Conservation (phyloP, 169 alveolate genomes). For the Plasmodium yoelii region DNA sequence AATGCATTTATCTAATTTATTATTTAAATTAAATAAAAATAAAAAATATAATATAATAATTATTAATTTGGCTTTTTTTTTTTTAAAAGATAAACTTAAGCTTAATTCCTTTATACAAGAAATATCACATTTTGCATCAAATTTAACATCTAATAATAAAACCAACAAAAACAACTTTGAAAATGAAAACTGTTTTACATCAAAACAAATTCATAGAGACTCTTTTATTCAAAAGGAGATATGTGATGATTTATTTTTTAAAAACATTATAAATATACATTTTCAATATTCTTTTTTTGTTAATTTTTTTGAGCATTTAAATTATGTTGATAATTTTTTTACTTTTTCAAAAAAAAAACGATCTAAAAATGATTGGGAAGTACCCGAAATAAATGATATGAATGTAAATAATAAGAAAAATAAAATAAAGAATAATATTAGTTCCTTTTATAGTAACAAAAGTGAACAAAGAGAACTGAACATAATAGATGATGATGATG, state of each 20-base stretch:
- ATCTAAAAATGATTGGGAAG: neutral
- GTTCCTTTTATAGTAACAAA: no score
- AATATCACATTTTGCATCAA: neutral
- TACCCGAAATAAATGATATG: neutral
- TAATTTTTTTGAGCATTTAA: conserved; percentile 35
- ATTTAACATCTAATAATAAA: no score
- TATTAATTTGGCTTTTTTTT: conserved; percentile 35
- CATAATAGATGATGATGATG: no score
- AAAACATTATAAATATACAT: conserved; percentile 21
- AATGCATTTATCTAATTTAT: neutral
- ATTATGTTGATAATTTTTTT: neutral
- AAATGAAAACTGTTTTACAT: neutral
- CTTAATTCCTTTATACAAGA: conserved; percentile 16
- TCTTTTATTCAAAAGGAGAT: conserved; percentile 23
- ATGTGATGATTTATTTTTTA: conserved; percentile 31
- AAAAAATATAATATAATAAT: conserved; percentile 26
- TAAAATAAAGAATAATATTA: no score
- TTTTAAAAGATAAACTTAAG: conserved; percentile 36
- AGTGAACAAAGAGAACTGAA: neutral
- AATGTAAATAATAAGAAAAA: no score
- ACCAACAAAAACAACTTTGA: no score
- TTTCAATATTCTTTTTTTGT: conserved; percentile 48
- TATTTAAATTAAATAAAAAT: conserved; percentile 33
- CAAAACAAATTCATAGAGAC: neutral
- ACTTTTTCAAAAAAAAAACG: neutral